Evolutionary conservation across 495 filamentous ascomycete genomes (phyloP).

Genomic region (Glarea lozoyensis): DNA sequence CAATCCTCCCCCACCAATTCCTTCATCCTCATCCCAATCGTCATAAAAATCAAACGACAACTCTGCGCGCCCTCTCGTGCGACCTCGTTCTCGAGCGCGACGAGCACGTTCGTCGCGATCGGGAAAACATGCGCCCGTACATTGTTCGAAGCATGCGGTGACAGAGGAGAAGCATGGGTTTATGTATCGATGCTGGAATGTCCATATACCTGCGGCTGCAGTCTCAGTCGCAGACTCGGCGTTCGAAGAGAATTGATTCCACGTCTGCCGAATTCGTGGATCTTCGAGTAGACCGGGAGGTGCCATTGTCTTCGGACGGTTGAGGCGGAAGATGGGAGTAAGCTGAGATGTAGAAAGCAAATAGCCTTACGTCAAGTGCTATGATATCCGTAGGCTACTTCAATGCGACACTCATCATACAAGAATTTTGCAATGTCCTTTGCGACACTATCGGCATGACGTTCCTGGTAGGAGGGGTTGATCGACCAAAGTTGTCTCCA

Average conservation of each 20-base stretch:
- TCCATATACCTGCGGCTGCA: slow-evolving; percentile 81
- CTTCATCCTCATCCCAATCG: slow-evolving; percentile 83
- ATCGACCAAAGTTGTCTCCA: not conserved
- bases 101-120: slow-evolving; percentile 65
- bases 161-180: slow-evolving; percentile 69
- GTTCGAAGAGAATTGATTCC: slow-evolving; percentile 88
- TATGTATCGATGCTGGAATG: slow-evolving; percentile 77
- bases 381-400: too few species aligned
- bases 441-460: not conserved
- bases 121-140: slow-evolving; percentile 63
- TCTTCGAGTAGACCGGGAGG: slow-evolving; percentile 63
- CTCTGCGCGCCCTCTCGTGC: slow-evolving; percentile 59
- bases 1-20: slow-evolving; percentile 27
- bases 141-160: slow-evolving; percentile 54
- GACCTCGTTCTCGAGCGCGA: slow-evolving; percentile 46
- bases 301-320: too few species aligned
- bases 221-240: slow-evolving; percentile 88
- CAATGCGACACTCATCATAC: too few species aligned
- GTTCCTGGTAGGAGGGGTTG: not conserved
- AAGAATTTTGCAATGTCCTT: not conserved
- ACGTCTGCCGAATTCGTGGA: slow-evolving; percentile 84
- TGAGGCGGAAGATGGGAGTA: too few species aligned
- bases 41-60: slow-evolving; percentile 96
- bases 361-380: not conserved
- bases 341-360: too few species aligned